Evolutionary conservation across 305 asterid species (phyloP).

Genomic region (Fraxinus albicans): DNA sequence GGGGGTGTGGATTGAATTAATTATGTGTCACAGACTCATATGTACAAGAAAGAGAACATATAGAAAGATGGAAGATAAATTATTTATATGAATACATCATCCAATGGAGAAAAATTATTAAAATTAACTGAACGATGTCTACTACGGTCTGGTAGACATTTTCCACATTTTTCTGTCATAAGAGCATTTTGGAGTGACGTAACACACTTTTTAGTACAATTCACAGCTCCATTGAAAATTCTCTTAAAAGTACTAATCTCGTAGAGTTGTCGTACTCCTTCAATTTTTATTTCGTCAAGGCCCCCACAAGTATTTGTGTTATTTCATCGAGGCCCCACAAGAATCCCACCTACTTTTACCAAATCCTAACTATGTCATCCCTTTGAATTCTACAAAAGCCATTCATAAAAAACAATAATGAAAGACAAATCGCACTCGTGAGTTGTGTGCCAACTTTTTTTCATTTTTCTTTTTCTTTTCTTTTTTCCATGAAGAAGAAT

Average conservation of each 20-base stretch:
- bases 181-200: neutral
- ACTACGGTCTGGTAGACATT: too few species aligned
- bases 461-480: too few species aligned
- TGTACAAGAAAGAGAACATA: neutral
- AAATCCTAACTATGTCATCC: neutral
- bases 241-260: neutral
- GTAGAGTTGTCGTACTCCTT: neutral
- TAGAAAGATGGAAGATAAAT: neutral
- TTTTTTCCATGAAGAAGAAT: neutral
- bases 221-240: neutral
- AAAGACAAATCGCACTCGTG: neutral
- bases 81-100: too few species aligned
- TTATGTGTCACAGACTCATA: neutral
- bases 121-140: neutral
- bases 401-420: neutral
- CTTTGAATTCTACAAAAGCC: neutral
- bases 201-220: neutral
- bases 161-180: neutral
- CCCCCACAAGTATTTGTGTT: neutral
- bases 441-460: neutral
- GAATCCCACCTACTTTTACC: neutral
- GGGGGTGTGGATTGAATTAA: too few species aligned
- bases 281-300: neutral
- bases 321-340: neutral
- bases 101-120: too few species aligned